These are phyloP conservation scores for Panaeolus papilionaceus DNA, from an alignment of 768 basidiomycete genomes.

Conservation along the genomic window DNA sequence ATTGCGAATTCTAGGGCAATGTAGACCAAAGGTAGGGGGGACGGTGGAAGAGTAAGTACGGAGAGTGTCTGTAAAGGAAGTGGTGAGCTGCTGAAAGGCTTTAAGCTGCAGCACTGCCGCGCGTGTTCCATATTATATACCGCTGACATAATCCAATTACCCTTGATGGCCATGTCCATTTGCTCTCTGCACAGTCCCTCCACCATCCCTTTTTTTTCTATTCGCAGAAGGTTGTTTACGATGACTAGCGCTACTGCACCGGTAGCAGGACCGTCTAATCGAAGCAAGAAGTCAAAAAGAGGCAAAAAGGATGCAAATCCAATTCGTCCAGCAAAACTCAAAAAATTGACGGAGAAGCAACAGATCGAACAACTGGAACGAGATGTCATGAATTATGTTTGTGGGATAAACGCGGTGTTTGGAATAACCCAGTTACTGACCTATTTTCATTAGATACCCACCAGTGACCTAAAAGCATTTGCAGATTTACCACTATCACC, in stretches of 20 bases:
- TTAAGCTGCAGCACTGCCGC: background rate
- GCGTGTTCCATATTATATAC: slow-evolving; percentile 12
- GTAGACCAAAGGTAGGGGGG: background rate
- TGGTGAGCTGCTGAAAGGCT: slow-evolving; percentile 7
- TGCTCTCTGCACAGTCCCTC: background rate
- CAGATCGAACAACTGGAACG: slow-evolving; percentile 56
- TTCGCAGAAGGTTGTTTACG: background rate
- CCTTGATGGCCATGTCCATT: background rate
- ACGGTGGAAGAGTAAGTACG: background rate
- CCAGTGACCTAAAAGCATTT: slow-evolving; percentile 62
- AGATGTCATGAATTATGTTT: slow-evolving; percentile 57
- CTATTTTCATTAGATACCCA: slow-evolving; percentile 47
- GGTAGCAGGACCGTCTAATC: slow-evolving; percentile 6
- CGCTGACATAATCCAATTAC: slow-evolving; percentile 9
- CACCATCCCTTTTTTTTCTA: background rate
- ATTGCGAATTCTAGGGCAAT: background rate
- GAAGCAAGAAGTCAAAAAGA: background rate
- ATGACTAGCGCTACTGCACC: slow-evolving; percentile 1
- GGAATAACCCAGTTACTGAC: slow-evolving; percentile 21
- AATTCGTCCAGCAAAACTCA: slow-evolving; percentile 37
- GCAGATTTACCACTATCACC: slow-evolving; percentile 80
- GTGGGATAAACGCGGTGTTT: slow-evolving; percentile 19
- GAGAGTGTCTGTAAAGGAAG: slow-evolving; percentile 16
- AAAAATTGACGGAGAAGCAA: slow-evolving; percentile 54
- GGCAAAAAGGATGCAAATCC: slow-evolving; percentile 5